phyloP scores from a whole-genome alignment of 2,329 filamentous ascomycete species.

The Fusarium virguliforme region DNA sequence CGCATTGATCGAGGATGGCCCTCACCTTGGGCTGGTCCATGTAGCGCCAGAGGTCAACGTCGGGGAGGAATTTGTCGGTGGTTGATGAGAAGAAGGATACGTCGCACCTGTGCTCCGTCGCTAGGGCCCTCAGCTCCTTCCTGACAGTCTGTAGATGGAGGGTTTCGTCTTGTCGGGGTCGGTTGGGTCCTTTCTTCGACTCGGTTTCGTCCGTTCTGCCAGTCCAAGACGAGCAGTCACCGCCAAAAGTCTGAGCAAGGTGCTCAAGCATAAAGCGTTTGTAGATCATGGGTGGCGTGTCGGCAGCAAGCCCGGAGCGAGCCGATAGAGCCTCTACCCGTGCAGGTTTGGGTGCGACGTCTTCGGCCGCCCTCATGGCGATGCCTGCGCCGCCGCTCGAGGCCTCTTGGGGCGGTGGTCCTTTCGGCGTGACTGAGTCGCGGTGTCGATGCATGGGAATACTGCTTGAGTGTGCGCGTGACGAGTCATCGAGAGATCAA shows the following conservation, averaged over 20 bases:
- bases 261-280: slow-evolving; percentile 19
- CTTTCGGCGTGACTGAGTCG: not conserved
- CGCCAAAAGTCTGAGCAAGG: slow-evolving; percentile 16
- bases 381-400: not conserved
- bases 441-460: not conserved
- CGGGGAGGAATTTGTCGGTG: slow-evolving; percentile 18
- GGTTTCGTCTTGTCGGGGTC: not conserved
- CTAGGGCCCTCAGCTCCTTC: not conserved
- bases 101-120: not conserved
- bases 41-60: slow-evolving; percentile 12
- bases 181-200: not conserved
- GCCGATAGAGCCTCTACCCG: not conserved
- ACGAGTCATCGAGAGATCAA: not conserved
- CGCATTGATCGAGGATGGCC: not conserved
- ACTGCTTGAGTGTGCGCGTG: not conserved
- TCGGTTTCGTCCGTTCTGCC: not conserved
- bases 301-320: not conserved
- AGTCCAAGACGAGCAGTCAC: not conserved
- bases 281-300: slow-evolving; percentile 1
- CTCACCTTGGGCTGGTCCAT: not conserved
- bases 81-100: slow-evolving; percentile 5
- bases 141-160: not conserved
- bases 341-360: not conserved
- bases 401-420: not conserved
- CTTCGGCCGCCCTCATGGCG: not conserved